These are phyloP conservation scores for Diospyros kaki DNA, from an alignment of 148 eudicot species.

Conservation along the genomic window DNA sequence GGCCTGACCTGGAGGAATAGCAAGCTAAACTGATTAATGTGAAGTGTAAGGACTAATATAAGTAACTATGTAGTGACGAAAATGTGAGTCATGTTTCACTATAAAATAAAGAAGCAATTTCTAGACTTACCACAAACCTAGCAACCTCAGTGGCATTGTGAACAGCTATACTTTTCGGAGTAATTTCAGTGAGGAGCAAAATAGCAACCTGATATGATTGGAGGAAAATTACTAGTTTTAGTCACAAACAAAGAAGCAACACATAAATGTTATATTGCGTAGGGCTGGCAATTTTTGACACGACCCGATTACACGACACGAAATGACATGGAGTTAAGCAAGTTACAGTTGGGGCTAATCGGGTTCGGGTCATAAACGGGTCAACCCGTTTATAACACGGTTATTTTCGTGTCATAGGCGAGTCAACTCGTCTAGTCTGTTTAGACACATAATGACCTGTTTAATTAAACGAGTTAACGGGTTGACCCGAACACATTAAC, in stretches of 20 bases:
- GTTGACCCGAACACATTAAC: too few species aligned
- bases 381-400: too few species aligned
- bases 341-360: too few species aligned
- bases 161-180: constrained; percentile 99
- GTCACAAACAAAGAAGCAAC: constrained; percentile 1
- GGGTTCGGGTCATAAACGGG: too few species aligned
- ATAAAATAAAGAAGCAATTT: constrained; percentile 2
- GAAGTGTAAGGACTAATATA: neutral
- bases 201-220: constrained; percentile 65
- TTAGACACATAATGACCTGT: too few species aligned
- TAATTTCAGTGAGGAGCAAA: constrained; percentile 97
- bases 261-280: neutral
- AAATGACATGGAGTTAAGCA: too few species aligned
- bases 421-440: too few species aligned
- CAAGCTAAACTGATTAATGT: constrained; percentile 12
- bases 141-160: constrained; percentile 98
- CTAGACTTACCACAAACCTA: constrained; percentile 84
- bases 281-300: too few species aligned
- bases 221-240: constrained; percentile 5
- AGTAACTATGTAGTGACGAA: neutral
- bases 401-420: too few species aligned
- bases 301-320: too few species aligned
- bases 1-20: constrained; percentile 85
- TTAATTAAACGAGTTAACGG: too few species aligned
- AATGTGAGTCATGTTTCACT: constrained; percentile 2